phyloP scores from a whole-genome alignment of 768 basidiomycete genomes.

The Candolleomyces eurysporus region DNA sequence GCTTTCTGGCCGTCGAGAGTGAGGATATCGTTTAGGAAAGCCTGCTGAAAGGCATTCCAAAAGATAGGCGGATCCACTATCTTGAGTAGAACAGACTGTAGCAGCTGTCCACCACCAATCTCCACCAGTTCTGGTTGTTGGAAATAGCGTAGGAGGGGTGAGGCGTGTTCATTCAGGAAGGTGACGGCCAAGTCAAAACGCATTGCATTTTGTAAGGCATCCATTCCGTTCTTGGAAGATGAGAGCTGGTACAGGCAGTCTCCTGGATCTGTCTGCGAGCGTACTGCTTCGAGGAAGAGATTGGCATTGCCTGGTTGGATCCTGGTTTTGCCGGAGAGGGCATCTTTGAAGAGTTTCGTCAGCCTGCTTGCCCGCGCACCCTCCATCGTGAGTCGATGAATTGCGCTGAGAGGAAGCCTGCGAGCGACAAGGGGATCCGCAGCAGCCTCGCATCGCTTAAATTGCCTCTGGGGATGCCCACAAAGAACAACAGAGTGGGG shows the following conservation, averaged over 20 bases:
- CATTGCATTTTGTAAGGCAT: slow-evolving; percentile 39
- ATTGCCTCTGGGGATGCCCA: background rate
- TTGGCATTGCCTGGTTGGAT: slow-evolving; percentile 23
- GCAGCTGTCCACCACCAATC: slow-evolving; percentile 40
- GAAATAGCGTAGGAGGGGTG: slow-evolving; percentile 31
- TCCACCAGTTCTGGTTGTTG: slow-evolving; percentile 36
- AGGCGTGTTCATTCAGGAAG: slow-evolving; percentile 43
- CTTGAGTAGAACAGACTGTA: slow-evolving; percentile 34
- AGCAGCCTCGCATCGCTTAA: background rate
- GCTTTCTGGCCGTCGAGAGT: slow-evolving; percentile 29
- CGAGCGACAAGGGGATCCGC: too few species aligned
- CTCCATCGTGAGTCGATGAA: slow-evolving; percentile 2
- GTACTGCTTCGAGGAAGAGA: slow-evolving; percentile 48
- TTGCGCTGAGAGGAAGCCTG: too few species aligned
- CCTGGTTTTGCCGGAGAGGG: slow-evolving; percentile 27
- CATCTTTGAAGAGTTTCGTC: slow-evolving; percentile 30
- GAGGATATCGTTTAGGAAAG: slow-evolving; percentile 33
- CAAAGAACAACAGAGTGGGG: background rate
- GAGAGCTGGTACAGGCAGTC: slow-evolving; percentile 37
- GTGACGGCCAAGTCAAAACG: slow-evolving; percentile 30
- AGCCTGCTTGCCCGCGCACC: slow-evolving; percentile 19
- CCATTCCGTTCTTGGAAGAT: slow-evolving; percentile 32
- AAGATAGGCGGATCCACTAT: slow-evolving; percentile 54
- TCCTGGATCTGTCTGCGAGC: slow-evolving; percentile 33
- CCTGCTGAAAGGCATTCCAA: slow-evolving; percentile 38